Evolutionary conservation across 108 stramenopile species (phyloP).

Genomic region (Skeletonema potamos): DNA sequence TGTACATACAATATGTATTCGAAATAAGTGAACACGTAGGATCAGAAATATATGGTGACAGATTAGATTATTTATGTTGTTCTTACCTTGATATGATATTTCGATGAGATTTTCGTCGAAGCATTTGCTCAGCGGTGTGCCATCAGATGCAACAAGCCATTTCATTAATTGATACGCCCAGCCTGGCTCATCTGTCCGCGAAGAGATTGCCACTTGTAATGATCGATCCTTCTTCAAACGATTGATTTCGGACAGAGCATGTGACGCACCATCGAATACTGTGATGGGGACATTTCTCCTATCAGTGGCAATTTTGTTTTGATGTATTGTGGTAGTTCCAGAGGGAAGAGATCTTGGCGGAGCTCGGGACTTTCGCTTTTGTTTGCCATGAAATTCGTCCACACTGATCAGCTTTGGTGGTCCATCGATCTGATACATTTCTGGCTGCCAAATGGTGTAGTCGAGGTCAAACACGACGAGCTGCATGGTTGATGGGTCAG

Average conservation of each 20-base stretch:
- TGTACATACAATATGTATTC: too few relatives aligned
- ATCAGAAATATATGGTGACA: too few relatives aligned
- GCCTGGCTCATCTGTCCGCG: slow-evolving; percentile 71
- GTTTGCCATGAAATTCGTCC: slow-evolving; percentile 26
- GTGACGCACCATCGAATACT: slow-evolving; percentile 37
- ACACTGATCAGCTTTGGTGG: slow-evolving; percentile 21
- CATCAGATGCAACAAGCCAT: slow-evolving; percentile 51
- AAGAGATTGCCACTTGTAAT: slow-evolving; percentile 65
- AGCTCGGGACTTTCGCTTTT: slow-evolving; percentile 18
- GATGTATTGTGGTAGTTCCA: slow-evolving; percentile 15
- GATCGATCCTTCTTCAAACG: slow-evolving; percentile 30
- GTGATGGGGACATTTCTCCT: slow-evolving; percentile 27
- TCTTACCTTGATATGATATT: too few relatives aligned
- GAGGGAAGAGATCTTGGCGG: slow-evolving; percentile 5
- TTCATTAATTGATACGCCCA: slow-evolving; percentile 77
- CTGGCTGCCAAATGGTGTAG: slow-evolving; percentile 55
- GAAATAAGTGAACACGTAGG: too few relatives aligned
- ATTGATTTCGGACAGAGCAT: slow-evolving; percentile 66
- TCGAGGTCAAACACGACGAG: slow-evolving; percentile 71
- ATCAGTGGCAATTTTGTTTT: slow-evolving; percentile 39
- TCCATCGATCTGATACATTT: slow-evolving; percentile 56
- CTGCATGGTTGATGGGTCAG: slow-evolving; percentile 18
- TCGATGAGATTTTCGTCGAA: slow-evolving; percentile 63
- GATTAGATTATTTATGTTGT: too few relatives aligned
- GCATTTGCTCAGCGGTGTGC: slow-evolving; percentile 45